Evolutionary conservation across 164 flowering plant species (phyloP), one percentile per base, ranked within the genome.

Genomic region (Magnolia kwangsiensis): DNA sequence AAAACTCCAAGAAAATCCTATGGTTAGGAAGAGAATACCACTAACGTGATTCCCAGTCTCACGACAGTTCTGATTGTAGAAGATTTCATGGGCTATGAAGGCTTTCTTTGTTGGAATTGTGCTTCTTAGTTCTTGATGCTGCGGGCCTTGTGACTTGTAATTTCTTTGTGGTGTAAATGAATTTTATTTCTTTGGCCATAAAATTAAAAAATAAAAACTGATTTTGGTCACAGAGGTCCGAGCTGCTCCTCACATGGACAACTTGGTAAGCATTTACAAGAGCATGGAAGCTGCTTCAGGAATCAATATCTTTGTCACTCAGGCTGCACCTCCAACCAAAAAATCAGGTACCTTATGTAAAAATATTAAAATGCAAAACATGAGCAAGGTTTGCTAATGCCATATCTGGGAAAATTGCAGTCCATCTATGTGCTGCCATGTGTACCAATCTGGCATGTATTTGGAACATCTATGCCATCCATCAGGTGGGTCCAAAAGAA

Each of bases 231-330:
- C 85, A 96, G 99, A 96, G 86, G 74, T 96, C 74, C 92, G 97
- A 0, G 85, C 95, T 68, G 97, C 94, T 80, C 95, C 96, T 76
- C 95, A 96, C 76, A 96, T 96, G 98, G 98, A 96, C 79, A 96
- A 82, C 83, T 86, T 96, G 84, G 99, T 94, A 73, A 84, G 77
- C 80, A 87, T 96, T 75, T 96, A 96, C 89, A 96, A 88, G 79
- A 90, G 83, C 90, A 94, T 96, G 98, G 97, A 96, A 85, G 79
- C 79, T 80, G 97, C 93, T 82, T 90, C 96, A 18, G 97, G 97
- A 69, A 69, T 90, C 72, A 88, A 85, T 72, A 87, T 90, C 10
- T 88, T 91, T 77, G 83, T 86, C 75, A 85, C 95, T n/a, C 98
- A 96, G 82, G 85, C 77, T 85, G 81, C 80, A 63, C 76, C 84